Percentiles rank a stretch among this genome's conserved stretches.
Evolutionary conservation across 805 yeast species (phyloP).

Genomic region (Metschnikowia corniflorae): DNA sequence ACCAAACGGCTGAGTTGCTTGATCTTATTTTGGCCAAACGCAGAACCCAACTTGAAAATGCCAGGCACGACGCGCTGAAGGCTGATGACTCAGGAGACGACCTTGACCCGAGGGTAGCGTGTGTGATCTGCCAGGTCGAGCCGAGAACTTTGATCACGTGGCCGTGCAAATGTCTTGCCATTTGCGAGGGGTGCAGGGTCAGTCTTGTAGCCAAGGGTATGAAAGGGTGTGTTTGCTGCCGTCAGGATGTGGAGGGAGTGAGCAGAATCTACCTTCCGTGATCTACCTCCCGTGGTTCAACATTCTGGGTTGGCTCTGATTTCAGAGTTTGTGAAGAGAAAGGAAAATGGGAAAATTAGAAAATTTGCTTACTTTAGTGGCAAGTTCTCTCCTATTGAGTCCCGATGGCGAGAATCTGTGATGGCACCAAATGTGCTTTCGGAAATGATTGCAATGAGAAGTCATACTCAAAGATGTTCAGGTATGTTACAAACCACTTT

Average conservation of each 20-base stretch:
- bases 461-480: no score
- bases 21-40: constrained; percentile 21
- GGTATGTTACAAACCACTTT: no score
- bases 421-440: no score
- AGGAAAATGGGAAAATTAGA: no score
- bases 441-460: no score
- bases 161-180: constrained; percentile 90
- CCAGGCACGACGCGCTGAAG: background rate
- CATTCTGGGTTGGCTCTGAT: no score
- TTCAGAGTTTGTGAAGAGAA: no score
- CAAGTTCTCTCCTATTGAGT: no score
- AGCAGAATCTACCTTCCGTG: constrained; percentile 58
- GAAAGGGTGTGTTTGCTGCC: constrained; percentile 81
- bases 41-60: constrained; percentile 8
- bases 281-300: no score
- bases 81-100: constrained; percentile 24
- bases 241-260: constrained; percentile 66
- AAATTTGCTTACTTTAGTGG: no score
- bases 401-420: no score
- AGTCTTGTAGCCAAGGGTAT: constrained; percentile 69
- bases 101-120: constrained; percentile 38
- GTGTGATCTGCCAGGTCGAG: constrained; percentile 80
- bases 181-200: constrained; percentile 80
- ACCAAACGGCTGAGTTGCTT: constrained; percentile 17
- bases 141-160: constrained; percentile 77